These are phyloP conservation scores for Lasiosphaeris hirsuta DNA, from an alignment of 495 filamentous ascomycete genomes.

Conservation along the genomic window DNA sequence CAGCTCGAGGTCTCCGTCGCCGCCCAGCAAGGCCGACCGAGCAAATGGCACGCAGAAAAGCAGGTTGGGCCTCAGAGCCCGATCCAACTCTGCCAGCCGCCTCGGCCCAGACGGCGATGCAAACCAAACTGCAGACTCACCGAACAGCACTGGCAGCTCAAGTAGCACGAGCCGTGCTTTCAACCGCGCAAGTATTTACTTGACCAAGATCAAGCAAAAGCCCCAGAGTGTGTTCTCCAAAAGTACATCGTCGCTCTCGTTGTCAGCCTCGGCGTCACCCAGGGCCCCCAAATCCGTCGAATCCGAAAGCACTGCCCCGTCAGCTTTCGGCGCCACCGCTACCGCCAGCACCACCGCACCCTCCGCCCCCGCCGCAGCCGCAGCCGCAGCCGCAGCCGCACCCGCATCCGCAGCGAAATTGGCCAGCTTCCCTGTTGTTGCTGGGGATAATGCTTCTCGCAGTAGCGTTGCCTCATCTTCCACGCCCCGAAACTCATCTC, in stretches of 20 bases:
- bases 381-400: not conserved
- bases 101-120: constrained; percentile 28
- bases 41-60: constrained; percentile 23
- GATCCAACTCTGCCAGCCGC: constrained; percentile 29
- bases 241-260: constrained; percentile 22
- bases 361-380: not conserved
- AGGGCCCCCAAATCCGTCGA: constrained; percentile 28
- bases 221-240: constrained; percentile 37
- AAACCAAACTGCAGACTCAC: constrained; percentile 25
- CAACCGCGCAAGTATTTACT: constrained; percentile 34
- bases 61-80: constrained; percentile 19
- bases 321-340: constrained; percentile 9
- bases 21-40: constrained; percentile 32
- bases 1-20: constrained; percentile 60
- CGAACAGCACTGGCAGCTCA: constrained; percentile 5
- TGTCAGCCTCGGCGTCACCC: constrained; percentile 16
- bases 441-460: constrained; percentile 20
- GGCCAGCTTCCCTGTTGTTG: not conserved
- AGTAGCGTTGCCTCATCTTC: constrained; percentile 31
- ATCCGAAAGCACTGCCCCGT: constrained; percentile 15
- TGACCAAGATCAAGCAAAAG: constrained; percentile 41
- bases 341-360: constrained; percentile 15
- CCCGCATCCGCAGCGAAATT: constrained; percentile 8
- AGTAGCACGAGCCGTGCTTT: constrained; percentile 21
- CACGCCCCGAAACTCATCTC: constrained; percentile 50